Conservation (phyloP, 495 filamentous ascomycete genomes). For the Usnea hakonensis region DNA sequence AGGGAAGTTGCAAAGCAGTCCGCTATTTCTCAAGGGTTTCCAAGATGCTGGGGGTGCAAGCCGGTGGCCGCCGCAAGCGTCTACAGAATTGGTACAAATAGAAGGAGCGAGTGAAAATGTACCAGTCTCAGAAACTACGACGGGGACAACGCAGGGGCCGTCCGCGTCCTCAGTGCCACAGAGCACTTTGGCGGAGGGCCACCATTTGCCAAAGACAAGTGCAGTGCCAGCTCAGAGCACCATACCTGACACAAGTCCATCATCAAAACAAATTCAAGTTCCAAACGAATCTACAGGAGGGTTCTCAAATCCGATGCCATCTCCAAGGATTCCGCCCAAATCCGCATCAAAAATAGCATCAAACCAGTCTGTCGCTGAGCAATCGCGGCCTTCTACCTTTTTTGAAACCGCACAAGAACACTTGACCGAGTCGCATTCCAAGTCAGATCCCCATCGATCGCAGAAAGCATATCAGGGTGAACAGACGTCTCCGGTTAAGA, state of each 20-base stretch:
- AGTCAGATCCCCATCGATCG: constrained; percentile 14
- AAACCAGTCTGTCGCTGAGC: constrained; percentile 3
- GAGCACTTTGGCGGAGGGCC: background rate
- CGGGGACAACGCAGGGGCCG: background rate
- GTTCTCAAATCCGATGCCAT: constrained; percentile 5
- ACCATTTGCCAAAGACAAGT: background rate
- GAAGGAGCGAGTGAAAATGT: background rate
- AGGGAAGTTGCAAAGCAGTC: background rate
- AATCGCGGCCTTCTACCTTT: constrained; percentile 21
- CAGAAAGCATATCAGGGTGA: background rate
- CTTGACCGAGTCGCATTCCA: constrained; percentile 5
- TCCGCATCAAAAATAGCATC: constrained; percentile 12
- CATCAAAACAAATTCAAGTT: background rate
- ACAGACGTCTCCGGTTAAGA: constrained; percentile 30
- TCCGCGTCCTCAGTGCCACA: background rate
- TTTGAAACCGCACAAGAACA: constrained; percentile 26
- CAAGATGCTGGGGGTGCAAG: background rate
- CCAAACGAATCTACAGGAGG: background rate
- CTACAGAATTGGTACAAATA: background rate
- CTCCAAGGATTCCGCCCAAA: constrained; percentile 11
- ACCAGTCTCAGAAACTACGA: background rate
- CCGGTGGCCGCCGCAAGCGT: background rate
- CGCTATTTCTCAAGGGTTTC: background rate
- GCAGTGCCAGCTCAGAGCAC: background rate
- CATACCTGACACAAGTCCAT: background rate